Conservation (phyloP, 306 rosid genomes). For the Inga laurina region DNA sequence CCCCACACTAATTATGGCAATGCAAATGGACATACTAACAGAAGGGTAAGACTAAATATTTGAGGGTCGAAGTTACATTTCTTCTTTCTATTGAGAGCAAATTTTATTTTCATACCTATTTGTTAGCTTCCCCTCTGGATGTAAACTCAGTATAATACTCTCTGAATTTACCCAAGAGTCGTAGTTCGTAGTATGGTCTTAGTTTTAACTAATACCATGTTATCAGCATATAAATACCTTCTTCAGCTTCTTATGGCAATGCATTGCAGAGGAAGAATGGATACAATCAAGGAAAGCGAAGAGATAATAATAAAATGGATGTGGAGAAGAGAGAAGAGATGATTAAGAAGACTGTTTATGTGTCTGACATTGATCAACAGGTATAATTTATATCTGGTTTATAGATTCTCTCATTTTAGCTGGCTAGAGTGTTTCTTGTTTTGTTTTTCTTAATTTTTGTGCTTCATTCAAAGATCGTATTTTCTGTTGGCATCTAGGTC, state of each 20-base stretch:
- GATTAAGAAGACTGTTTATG: constrained; percentile 93
- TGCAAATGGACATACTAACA: constrained; percentile 47
- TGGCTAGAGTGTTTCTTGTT: constrained; percentile 8
- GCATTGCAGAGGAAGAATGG: constrained; percentile 75
- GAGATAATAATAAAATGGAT: constrained; percentile 64
- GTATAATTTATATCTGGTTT: constrained; percentile 36
- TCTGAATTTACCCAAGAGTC: not conserved
- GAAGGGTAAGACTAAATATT: constrained; percentile 56
- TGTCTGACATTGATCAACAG: constrained; percentile 98
- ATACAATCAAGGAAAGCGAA: constrained; percentile 75
- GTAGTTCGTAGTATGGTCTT: not conserved
- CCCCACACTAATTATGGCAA: constrained; percentile 46
- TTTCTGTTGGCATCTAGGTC: constrained; percentile 54
- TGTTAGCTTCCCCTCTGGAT: not conserved
- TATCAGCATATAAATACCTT: not conserved
- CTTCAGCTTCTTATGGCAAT: not conserved
- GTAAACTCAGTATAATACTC: not conserved
- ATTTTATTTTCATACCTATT: not conserved
- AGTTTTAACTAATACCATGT: not conserved
- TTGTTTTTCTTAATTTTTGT: not conserved
- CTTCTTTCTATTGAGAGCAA: constrained; percentile 6
- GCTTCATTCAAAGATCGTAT: constrained; percentile 9
- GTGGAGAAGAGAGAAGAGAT: constrained; percentile 83
- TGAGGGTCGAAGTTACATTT: not conserved
- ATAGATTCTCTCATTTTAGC: constrained; percentile 17